Evolutionary conservation across 352 stramenopile genomes (phyloP).

Genomic region (Pythium grandisporangium): DNA sequence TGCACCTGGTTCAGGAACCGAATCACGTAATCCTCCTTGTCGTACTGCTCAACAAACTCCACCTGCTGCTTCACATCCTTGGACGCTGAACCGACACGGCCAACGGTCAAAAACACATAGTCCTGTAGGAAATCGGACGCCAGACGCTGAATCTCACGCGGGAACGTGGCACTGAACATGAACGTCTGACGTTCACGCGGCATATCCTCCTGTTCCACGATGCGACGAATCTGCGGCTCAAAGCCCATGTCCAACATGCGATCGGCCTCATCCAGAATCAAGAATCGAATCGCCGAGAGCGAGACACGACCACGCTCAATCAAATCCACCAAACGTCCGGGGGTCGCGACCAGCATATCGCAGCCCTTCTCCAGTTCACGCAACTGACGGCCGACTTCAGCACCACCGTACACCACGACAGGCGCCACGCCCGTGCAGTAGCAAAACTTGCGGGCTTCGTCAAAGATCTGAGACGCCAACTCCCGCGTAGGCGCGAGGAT

Average conservation of each 20-base stretch:
- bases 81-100: slow-evolving; percentile 94
- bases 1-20: slow-evolving; percentile 92
- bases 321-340: slow-evolving; percentile 95
- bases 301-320: slow-evolving; percentile 91
- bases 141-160: slow-evolving; percentile 93
- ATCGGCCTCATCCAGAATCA: slow-evolving; percentile 99
- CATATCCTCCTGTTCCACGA: slow-evolving; percentile 98
- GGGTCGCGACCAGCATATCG: slow-evolving; percentile 97
- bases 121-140: slow-evolving; percentile 97
- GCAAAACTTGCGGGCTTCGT: slow-evolving; percentile 95
- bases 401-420: slow-evolving; percentile 94
- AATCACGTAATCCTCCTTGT: slow-evolving; percentile 96
- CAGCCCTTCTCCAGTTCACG: slow-evolving; percentile 86
- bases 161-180: slow-evolving; percentile 99
- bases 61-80: slow-evolving; percentile 98
- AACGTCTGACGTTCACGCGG: slow-evolving; percentile 96
- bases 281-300: slow-evolving; percentile 87
- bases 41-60: slow-evolving; percentile 95
- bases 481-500: slow-evolving; percentile 93
- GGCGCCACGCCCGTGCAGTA: slow-evolving; percentile 93
- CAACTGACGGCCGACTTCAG: slow-evolving; percentile 84
- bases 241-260: slow-evolving; percentile 99
- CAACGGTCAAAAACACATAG: slow-evolving; percentile 99
- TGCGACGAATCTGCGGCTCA: slow-evolving; percentile 97
- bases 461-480: slow-evolving; percentile 93